Evolutionary conservation across 2,329 filamentous ascomycete species (phyloP), one percentile per base, ranked within the genome.

Genomic region (Trichoderma harzianum): DNA sequence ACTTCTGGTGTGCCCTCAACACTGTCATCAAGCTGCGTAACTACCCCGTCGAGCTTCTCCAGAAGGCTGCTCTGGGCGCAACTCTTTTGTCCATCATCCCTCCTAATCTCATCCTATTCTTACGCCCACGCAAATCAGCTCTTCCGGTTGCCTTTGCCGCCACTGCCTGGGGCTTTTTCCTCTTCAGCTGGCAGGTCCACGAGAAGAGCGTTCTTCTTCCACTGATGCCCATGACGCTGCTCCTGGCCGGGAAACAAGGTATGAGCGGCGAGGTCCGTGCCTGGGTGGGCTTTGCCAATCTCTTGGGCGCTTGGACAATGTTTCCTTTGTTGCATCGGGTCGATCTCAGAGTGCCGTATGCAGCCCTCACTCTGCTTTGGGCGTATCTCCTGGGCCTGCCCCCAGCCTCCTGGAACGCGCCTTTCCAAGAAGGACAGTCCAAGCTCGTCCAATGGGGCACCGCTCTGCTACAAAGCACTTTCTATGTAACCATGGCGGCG

Each of bases 151-250:
- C 93, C 0, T 89, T 98, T 72, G 92, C 95, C 1, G 88, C 92
- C 2, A 94, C 93, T 0, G 93, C 95, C 2, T 99, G 96, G 96
- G 95, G 92, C 0, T 99, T 99, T 85, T 99, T 98, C 80, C 86
- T 99, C 18, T 98, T 97, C 83, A 97, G 94, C 77, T 99, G 97
- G 80, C 96, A 99, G 79, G 97, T 99, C 0, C 96, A 99, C 78
- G 96, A 99, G 83, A 99, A 99, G 87, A 98, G 95, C 75, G 94
- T 97, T 0, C 86, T 99, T 6, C 88, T 99, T 3, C 97, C 96
- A 1, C 85, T 99, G 61, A 89, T 98, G 79, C 96, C 96, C 0
- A 97, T 97, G 93, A 98, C 95, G 0, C 83, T 98, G 7, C 86
- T 98, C 6, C 86, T 99, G 51, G 92, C 93, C 18, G 91, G 92